Conservation (phyloP, 2,329 filamentous ascomycete species). For the Sarocladium kiliense region DNA sequence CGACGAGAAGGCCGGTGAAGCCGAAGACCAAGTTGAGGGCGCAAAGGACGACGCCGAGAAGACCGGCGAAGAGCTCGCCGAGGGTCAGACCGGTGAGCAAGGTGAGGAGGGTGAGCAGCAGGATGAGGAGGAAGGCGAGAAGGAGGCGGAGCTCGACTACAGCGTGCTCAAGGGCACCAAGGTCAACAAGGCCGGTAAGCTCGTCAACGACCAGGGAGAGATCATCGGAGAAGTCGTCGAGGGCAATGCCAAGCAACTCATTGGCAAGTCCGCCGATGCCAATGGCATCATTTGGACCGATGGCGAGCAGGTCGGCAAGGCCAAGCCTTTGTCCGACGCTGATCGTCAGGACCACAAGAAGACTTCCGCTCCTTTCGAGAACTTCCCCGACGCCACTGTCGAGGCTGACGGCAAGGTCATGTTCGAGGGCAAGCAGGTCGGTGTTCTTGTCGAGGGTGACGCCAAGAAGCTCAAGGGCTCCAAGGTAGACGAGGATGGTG, state of each 20-base stretch:
- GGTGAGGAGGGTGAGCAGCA: conserved; percentile 6
- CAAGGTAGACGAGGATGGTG: conserved; percentile 60
- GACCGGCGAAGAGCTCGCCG: conserved; percentile 8
- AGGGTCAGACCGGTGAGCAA: conserved; percentile 10
- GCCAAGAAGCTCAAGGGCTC: conserved; percentile 59
- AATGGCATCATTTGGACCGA: conserved; percentile 67
- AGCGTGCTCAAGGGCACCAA: conserved; percentile 46
- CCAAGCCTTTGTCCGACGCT: conserved; percentile 51
- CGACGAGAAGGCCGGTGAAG: conserved; percentile 12
- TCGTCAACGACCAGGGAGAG: conserved; percentile 47
- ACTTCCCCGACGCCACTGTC: conserved; percentile 50
- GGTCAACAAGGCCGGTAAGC: conserved; percentile 55
- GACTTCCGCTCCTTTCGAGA: conserved; percentile 49
- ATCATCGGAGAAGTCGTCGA: conserved; percentile 58
- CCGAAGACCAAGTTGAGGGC: conserved; percentile 13
- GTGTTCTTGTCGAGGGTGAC: conserved; percentile 60
- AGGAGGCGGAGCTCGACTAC: conserved; percentile 31
- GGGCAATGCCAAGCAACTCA: conserved; percentile 57
- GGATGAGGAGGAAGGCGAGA: conserved; percentile 18
- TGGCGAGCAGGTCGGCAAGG: conserved; percentile 63
- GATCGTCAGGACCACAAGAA: conserved; percentile 42
- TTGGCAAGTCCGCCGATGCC: conserved; percentile 59
- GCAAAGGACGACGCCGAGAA: conserved; percentile 10
- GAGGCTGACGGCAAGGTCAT: conserved; percentile 48
- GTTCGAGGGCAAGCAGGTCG: conserved; percentile 49